A percentile compares a stretch with the other conserved stretches of the same genome.
Evolutionary conservation across 805 yeast species (phyloP).

Genomic region (Metschnikowia noctiluminum): DNA sequence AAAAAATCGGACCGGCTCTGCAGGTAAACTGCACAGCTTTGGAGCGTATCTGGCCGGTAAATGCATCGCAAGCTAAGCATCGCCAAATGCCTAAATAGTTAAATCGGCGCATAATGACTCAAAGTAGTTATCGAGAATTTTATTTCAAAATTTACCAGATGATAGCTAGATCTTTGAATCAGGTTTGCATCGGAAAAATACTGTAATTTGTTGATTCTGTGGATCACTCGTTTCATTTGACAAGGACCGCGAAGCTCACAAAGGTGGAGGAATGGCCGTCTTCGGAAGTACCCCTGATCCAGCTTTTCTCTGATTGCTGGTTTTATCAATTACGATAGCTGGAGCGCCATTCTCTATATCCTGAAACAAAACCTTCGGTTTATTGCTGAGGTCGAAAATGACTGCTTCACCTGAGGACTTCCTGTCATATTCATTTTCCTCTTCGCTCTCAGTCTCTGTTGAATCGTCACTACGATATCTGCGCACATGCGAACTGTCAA

Average conservation of each 20-base stretch:
- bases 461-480: conserved; percentile 22
- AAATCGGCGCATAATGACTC: too few relatives aligned
- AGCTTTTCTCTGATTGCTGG: conserved; percentile 17
- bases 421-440: neutral
- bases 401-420: neutral
- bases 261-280: conserved; percentile 36
- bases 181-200: too few relatives aligned
- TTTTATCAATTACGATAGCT: conserved; percentile 37
- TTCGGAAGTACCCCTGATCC: conserved; percentile 22
- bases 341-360: conserved; percentile 39
- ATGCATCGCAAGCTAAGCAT: too few relatives aligned
- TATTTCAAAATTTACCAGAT: too few relatives aligned
- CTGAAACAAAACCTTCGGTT: conserved; percentile 37
- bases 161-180: too few relatives aligned
- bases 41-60: neutral
- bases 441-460: conserved; percentile 10
- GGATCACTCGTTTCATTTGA: neutral
- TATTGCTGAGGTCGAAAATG: conserved; percentile 23
- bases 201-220: too few relatives aligned
- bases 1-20: conserved; percentile 13
- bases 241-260: neutral
- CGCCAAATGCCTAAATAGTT: too few relatives aligned
- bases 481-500: conserved; percentile 34
- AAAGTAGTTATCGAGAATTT: neutral
- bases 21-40: conserved; percentile 2